Conservation (phyloP, 352 stramenopile genomes). For the Phytopythium helicoides region DNA sequence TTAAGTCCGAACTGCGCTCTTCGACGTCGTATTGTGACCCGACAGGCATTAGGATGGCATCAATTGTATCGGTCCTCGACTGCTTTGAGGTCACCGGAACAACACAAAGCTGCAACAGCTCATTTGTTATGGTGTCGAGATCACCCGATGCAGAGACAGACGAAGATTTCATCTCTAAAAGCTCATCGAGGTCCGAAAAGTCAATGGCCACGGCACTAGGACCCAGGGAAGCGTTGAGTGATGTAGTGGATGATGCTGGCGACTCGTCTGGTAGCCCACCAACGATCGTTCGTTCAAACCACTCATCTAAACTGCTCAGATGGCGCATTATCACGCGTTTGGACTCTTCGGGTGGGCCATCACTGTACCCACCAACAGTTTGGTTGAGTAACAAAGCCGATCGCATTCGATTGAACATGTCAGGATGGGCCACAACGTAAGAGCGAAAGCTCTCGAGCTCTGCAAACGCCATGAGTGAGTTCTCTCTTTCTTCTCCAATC, state of each 20-base stretch:
- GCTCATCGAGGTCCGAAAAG: too few relatives aligned
- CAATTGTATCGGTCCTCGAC: conserved; percentile 7
- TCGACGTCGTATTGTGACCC: too few relatives aligned
- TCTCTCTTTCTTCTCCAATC: conserved; percentile 10
- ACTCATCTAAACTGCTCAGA: conserved; percentile 43
- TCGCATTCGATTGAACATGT: not conserved
- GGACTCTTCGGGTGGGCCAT: conserved; percentile 10
- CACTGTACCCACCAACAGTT: not conserved
- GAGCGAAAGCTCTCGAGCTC: conserved; percentile 14
- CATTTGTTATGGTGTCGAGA: conserved; percentile 16
- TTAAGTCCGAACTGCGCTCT: too few relatives aligned
- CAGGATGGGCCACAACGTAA: not conserved
- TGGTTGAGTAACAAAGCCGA: not conserved
- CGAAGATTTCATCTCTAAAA: too few relatives aligned
- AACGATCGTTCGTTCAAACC: conserved; percentile 47
- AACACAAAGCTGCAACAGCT: conserved; percentile 17
- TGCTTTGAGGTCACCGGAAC: not conserved
- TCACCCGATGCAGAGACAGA: too few relatives aligned
- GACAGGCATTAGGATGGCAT: not conserved
- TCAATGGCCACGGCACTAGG: too few relatives aligned
- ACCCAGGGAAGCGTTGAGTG: not conserved
- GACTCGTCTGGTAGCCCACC: not conserved
- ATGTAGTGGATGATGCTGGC: not conserved
- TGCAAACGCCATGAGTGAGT: conserved; percentile 13
- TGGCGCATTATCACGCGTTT: conserved; percentile 32